Base-by-base conservation (phyloP, 2,329 filamentous ascomycete species). In the Aspergillus japonicus region DNA sequence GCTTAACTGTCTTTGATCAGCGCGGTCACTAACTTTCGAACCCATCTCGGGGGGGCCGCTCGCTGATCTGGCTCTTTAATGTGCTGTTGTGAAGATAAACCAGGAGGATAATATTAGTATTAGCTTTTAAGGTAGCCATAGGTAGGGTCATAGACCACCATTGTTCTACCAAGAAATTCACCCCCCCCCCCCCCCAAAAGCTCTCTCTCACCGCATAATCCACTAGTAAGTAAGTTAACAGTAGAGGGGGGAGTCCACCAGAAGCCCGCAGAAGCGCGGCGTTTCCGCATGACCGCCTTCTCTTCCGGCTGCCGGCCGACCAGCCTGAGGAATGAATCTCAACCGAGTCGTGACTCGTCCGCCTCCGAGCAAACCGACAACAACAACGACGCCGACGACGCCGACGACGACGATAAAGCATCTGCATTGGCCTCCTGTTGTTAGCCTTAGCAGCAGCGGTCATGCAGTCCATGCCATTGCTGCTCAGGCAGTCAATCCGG, bases 401-500 rank as follows among this genome's bases (percentile, higher is more conserved):
- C 2, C 35, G 35, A 47, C 47, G 48, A 50, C 56, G 64, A 62
- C 57, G 50, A 62, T 63, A 62, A 60, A 64, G 57, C 61, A 64
- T 54, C 57, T 62, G 63, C 39, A 62, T 65, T 60, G 58, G 61
- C 60, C 59, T 53, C 56, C 26, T 29, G 26, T 59, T 58, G 64
- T 64, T 19, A 66, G 64, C 67, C 63, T 57, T 65, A 55, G 42
- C 54, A 35, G 56, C 60, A 59, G 54, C 64, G 67, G 74, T 69
- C 68, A 78, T 78, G 76, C 75, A 77, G 64, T 67, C 75, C 54
- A 69, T 77, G 69, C 74, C 72, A 70, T 70, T 73, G 63, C 68
- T 77, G 64, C 61, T 77, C 54, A 66, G 74, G 68, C 75, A 77
- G 67, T 73, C 74, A 54, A 62, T 78, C 26, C 70, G 70, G 56